These are phyloP conservation scores for Sugiyamaella chiloensis DNA, from an alignment of 805 yeast genomes.

Conservation along the genomic window DNA sequence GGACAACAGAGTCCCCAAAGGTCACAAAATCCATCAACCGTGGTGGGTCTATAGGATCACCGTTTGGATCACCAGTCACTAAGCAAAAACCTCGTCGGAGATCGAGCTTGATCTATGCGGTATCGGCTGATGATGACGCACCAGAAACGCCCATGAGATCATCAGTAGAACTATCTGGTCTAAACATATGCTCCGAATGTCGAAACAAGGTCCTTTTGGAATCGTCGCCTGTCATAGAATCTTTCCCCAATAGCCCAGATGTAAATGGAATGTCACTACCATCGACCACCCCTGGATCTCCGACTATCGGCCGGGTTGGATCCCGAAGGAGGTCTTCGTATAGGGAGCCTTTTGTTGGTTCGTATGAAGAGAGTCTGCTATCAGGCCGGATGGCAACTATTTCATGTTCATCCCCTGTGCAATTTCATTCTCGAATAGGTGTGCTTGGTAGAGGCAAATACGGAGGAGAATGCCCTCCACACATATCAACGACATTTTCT, in stretches of 20 bases:
- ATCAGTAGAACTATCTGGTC: slow-evolving; percentile 1
- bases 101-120: slow-evolving; percentile 18
- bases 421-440: slow-evolving; percentile 28
- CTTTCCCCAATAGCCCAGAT: slow-evolving; percentile 6
- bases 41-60: too few species aligned
- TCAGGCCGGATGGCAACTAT: slow-evolving; percentile 31
- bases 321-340: slow-evolving; percentile 20
- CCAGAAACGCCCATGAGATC: background rate
- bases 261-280: background rate
- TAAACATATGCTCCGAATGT: slow-evolving; percentile 10
- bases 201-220: slow-evolving; percentile 1
- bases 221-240: background rate
- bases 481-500: slow-evolving; percentile 26
- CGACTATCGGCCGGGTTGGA: background rate
- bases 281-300: slow-evolving; percentile 1
- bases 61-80: too few species aligned
- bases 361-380: slow-evolving; percentile 34
- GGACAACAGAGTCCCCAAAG: too few species aligned
- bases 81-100: slow-evolving; percentile 15
- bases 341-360: slow-evolving; percentile 31
- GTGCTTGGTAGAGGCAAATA: slow-evolving; percentile 30
- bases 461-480: slow-evolving; percentile 27
- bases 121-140: slow-evolving; percentile 11
- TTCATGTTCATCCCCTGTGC: slow-evolving; percentile 27
- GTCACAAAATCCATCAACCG: too few species aligned